These are phyloP conservation scores for Puccinia polysora DNA, from an alignment of 1,284 basidiomycete genomes.

Conservation along the genomic window DNA sequence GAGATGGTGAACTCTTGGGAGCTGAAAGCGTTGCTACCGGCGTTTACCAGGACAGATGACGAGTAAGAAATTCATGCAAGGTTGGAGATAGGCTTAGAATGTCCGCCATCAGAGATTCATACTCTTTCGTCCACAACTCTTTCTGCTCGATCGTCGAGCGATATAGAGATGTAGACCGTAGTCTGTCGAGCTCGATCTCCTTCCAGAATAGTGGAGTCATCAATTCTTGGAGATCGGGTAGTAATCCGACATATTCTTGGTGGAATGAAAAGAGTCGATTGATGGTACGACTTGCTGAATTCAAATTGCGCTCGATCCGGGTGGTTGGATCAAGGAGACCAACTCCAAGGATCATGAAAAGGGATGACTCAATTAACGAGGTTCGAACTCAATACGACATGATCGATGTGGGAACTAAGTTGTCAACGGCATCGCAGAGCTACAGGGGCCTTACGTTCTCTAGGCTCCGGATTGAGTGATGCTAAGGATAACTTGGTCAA, in stretches of 20 bases:
- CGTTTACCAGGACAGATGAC: conserved; percentile 16
- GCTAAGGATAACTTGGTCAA: neutral
- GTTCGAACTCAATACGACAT: neutral
- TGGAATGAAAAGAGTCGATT: conserved; percentile 25
- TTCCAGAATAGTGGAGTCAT: conserved; percentile 36
- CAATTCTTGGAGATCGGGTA: conserved; percentile 3
- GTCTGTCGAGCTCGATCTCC: neutral
- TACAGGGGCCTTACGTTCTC: too few species aligned
- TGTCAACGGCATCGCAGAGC: too few species aligned
- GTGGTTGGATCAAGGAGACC: neutral
- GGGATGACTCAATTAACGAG: neutral
- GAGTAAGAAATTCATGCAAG: conserved; percentile 9
- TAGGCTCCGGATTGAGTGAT: too few species aligned
- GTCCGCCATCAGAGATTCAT: neutral
- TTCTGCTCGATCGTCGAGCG: conserved; percentile 8
- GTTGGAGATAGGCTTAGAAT: neutral
- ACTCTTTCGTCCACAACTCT: conserved; percentile 11
- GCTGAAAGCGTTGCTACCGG: too few species aligned
- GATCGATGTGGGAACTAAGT: neutral
- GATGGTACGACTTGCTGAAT: neutral
- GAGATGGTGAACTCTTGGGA: neutral
- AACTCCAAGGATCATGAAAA: neutral
- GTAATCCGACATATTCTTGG: conserved; percentile 13
- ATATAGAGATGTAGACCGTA: conserved; percentile 8
- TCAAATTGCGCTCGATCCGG: neutral